A percentile compares a stretch with the other conserved stretches of the same genome.
phyloP scores from a whole-genome alignment of 108 stramenopile genomes.

The Cyclostephanos invisitatus region DNA sequence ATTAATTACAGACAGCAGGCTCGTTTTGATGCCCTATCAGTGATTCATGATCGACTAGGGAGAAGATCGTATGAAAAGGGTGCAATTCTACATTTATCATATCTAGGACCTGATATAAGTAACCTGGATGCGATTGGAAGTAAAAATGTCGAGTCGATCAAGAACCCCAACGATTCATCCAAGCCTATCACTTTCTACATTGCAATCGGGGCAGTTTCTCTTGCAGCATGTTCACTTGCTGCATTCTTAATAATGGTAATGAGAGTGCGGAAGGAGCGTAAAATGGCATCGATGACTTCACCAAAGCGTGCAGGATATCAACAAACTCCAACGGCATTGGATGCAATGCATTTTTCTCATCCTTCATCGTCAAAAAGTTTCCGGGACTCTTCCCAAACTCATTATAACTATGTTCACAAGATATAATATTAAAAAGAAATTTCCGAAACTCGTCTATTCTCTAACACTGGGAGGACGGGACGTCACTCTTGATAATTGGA shows the following conservation, averaged over 20 bases:
- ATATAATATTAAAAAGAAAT: not conserved
- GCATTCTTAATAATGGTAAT: slow-evolving; percentile 6
- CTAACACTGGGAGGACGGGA: slow-evolving; percentile 25
- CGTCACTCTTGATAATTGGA: slow-evolving; percentile 51
- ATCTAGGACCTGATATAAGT: slow-evolving; percentile 30
- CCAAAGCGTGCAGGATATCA: not conserved
- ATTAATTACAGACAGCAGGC: slow-evolving; percentile 18
- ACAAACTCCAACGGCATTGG: not conserved
- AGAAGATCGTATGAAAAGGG: slow-evolving; percentile 14
- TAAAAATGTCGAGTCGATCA: slow-evolving; percentile 7
- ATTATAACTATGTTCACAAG: not conserved
- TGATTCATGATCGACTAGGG: slow-evolving; percentile 25
- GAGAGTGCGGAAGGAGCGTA: slow-evolving; percentile 25
- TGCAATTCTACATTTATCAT: slow-evolving; percentile 19
- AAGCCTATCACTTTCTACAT: slow-evolving; percentile 17
- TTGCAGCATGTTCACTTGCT: slow-evolving; percentile 24
- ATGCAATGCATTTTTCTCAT: slow-evolving; percentile 1
- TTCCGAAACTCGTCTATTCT: not conserved
- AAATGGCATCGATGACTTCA: not conserved
- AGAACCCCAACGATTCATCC: not conserved
- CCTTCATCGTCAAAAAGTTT: slow-evolving; percentile 2
- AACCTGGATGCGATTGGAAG: slow-evolving; percentile 2
- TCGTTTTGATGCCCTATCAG: slow-evolving; percentile 17
- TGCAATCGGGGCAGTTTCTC: slow-evolving; percentile 21
- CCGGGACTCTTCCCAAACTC: not conserved